phyloP scores from a whole-genome alignment of 2,329 filamentous ascomycete genomes.

The Camillea tinctor region DNA sequence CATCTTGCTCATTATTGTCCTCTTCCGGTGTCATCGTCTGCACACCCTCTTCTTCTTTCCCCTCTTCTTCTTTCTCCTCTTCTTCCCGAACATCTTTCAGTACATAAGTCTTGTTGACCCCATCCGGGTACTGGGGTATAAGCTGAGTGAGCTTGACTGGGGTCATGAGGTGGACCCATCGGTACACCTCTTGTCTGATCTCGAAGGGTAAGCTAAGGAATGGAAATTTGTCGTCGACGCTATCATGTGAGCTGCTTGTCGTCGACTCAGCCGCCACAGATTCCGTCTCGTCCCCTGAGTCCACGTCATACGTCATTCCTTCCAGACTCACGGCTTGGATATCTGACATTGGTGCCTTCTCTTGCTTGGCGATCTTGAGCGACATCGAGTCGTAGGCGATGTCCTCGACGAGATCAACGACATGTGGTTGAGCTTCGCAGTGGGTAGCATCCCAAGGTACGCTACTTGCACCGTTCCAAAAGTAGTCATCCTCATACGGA shows the following conservation, averaged over 20 bases:
- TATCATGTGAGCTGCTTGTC: conserved; percentile 4
- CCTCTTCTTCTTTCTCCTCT: too few relatives aligned
- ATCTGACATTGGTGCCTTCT: conserved; percentile 9
- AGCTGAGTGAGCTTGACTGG: conserved; percentile 39
- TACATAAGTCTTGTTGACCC: conserved; percentile 33
- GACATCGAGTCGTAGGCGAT: conserved; percentile 1
- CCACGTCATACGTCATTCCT: conserved; percentile 8
- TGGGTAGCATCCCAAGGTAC: conserved; percentile 8
- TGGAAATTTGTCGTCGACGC: conserved; percentile 12
- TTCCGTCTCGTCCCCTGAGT: conserved; percentile 9
- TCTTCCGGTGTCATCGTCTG: too few relatives aligned
- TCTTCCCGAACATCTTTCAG: conserved; percentile 11
- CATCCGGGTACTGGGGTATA: conserved; percentile 40
- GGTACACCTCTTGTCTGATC: conserved; percentile 47
- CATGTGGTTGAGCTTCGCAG: conserved; percentile 1
- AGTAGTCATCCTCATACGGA: conserved; percentile 6
- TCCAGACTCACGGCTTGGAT: conserved; percentile 16
- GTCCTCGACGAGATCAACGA: neutral
- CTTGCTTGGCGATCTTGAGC: conserved; percentile 3
- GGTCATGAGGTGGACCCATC: conserved; percentile 39
- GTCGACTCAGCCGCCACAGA: conserved; percentile 5
- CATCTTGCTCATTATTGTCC: too few relatives aligned
- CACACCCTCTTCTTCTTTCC: too few relatives aligned
- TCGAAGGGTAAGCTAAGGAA: conserved; percentile 43
- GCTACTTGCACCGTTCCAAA: conserved; percentile 10